Evolutionary conservation across 2,329 filamentous ascomycete genomes (phyloP).

Genomic region (Trichoderma harzianum): DNA sequence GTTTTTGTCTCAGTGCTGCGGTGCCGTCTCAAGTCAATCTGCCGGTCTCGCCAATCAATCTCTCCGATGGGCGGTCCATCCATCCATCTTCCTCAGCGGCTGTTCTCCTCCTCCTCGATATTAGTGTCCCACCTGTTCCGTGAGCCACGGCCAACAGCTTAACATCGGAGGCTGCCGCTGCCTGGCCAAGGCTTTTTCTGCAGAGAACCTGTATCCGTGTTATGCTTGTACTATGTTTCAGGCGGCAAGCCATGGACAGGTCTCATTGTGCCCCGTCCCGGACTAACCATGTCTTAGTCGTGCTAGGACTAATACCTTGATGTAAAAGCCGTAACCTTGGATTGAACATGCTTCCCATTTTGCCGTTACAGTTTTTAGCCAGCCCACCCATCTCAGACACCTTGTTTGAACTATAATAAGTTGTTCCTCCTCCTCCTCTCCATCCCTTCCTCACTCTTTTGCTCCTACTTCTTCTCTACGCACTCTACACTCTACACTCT

Average conservation of each 20-base stretch:
- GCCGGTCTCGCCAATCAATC: constrained; percentile 4
- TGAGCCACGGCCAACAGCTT: not conserved
- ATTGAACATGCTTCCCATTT: not conserved
- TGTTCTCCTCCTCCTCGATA: not conserved
- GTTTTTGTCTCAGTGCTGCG: not conserved
- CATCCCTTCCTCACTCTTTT: not conserved
- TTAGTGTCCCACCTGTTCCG: not conserved
- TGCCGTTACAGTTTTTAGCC: not conserved
- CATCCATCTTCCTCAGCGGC: not conserved
- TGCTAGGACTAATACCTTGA: not conserved
- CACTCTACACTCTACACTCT: not conserved
- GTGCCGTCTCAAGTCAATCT: not conserved
- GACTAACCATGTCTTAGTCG: not conserved
- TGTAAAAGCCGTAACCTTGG: not conserved
- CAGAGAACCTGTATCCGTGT: not conserved
- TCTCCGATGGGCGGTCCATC: not conserved
- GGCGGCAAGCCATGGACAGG: not conserved
- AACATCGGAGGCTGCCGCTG: not conserved
- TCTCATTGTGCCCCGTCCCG: not conserved
- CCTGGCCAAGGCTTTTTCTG: not conserved
- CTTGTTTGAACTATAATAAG: constrained; percentile 16
- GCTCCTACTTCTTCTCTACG: not conserved
- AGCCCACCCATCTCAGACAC: constrained; percentile 3
- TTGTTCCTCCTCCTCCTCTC: not conserved
- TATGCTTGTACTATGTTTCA: not conserved